Conservation (phyloP, 306 rosid genomes). For the Benincasa hispida region DNA sequence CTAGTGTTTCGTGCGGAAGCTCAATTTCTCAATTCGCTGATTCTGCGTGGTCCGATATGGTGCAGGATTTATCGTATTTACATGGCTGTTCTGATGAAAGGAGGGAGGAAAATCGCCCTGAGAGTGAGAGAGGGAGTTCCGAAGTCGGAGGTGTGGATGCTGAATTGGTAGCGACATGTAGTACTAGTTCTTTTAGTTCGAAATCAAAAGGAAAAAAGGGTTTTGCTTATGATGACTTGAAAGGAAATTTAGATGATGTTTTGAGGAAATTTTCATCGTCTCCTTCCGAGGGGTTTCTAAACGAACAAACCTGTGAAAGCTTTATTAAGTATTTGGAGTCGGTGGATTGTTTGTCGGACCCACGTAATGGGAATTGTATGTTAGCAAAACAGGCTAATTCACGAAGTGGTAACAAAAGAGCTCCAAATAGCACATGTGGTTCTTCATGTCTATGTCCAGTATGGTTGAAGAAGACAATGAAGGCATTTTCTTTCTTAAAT, state of each 20-base stretch:
- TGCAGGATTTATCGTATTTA: conserved; percentile 53
- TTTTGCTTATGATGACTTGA: conserved; percentile 24
- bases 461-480: conserved; percentile 66
- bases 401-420: conserved; percentile 14
- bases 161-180: conserved; percentile 6
- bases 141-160: conserved; percentile 12
- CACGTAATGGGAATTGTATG: conserved; percentile 50
- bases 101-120: not conserved
- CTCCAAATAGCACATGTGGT: conserved; percentile 5
- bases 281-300: conserved; percentile 17
- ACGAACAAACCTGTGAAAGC: conserved; percentile 28
- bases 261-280: conserved; percentile 28
- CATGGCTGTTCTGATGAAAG: conserved; percentile 3
- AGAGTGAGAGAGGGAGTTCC: conserved; percentile 1
- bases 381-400: conserved; percentile 27
- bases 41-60: conserved; percentile 58
- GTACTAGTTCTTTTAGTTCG: not conserved
- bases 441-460: conserved; percentile 57
- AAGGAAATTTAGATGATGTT: conserved; percentile 38
- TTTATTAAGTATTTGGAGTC: conserved; percentile 43
- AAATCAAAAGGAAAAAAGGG: conserved; percentile 13
- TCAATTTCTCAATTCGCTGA: conserved; percentile 40
- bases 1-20: conserved; percentile 12
- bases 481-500: conserved; percentile 66
- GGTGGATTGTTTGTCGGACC: conserved; percentile 49